These are phyloP conservation scores for Symbiodinium pilosum DNA, from an alignment of 73 alveolate genomes.

Conservation along the genomic window DNA sequence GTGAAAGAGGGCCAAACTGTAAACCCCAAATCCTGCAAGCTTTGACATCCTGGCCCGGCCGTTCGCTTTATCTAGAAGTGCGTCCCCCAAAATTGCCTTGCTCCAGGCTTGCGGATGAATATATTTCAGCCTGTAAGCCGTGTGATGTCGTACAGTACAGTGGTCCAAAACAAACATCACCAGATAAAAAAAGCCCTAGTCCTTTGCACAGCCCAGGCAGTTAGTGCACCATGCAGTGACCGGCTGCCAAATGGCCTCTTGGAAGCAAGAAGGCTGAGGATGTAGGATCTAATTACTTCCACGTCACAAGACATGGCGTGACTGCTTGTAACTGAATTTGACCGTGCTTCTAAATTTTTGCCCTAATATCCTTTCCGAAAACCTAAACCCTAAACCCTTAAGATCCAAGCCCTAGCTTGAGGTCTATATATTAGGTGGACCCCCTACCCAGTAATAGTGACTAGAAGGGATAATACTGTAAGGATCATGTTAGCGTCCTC, in stretches of 20 bases:
- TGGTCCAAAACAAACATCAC: too few species aligned
- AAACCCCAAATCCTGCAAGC: too few species aligned
- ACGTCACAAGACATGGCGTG: too few species aligned
- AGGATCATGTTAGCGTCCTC: background rate
- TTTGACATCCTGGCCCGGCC: too few species aligned
- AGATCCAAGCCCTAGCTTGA: background rate
- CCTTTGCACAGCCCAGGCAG: slow-evolving; percentile 24
- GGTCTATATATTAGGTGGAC: background rate
- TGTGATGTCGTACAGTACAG: background rate
- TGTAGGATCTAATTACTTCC: too few species aligned
- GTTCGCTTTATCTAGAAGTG: too few species aligned
- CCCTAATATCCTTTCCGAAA: too few species aligned
- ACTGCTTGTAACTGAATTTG: too few species aligned
- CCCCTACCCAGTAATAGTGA: background rate
- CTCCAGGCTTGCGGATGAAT: background rate
- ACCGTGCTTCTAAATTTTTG: too few species aligned
- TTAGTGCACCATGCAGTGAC: slow-evolving; percentile 97
- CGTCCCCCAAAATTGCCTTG: background rate
- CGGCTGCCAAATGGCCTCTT: slow-evolving; percentile 96
- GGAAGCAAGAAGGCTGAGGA: background rate
- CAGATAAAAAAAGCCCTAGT: too few species aligned
- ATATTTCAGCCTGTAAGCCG: background rate
- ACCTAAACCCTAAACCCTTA: background rate
- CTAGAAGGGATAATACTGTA: background rate
- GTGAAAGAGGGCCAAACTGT: too few species aligned